Evolutionary conservation across 352 stramenopile genomes (phyloP).

Genomic region (Globisporangium barbulae): DNA sequence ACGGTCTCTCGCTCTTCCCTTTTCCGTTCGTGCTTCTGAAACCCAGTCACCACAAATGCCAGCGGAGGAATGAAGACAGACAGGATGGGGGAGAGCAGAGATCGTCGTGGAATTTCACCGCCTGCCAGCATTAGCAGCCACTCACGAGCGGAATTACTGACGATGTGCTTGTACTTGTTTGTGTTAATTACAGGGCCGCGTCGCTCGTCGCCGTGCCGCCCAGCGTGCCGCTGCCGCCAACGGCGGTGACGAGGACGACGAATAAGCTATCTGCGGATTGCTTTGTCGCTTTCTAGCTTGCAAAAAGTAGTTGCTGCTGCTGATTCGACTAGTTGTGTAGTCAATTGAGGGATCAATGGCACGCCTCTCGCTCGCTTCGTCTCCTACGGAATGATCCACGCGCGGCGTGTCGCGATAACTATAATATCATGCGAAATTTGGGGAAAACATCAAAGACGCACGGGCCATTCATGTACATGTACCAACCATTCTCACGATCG

Average conservation of each 20-base stretch:
- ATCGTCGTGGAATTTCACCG: neutral
- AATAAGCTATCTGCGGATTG: constrained; percentile 50
- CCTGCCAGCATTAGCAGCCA: neutral
- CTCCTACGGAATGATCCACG: neutral
- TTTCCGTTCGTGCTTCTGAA: neutral
- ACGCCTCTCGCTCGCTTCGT: neutral
- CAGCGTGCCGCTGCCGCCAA: constrained; percentile 90
- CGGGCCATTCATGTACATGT: constrained; percentile 22
- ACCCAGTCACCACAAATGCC: neutral
- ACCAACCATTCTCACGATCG: neutral
- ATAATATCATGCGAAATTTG: constrained; percentile 86
- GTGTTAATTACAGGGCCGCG: constrained; percentile 74
- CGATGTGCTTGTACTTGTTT: constrained; percentile 1
- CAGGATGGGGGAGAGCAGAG: neutral
- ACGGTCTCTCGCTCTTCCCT: neutral
- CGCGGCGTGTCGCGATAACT: constrained; percentile 42
- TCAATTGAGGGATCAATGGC: constrained; percentile 25
- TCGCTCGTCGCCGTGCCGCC: constrained; percentile 93
- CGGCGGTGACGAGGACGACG: constrained; percentile 83
- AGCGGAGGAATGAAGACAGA: neutral
- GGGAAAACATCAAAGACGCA: constrained; percentile 28
- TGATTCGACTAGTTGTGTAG: constrained; percentile 22
- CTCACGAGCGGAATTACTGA: neutral
- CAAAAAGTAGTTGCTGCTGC: constrained; percentile 15
- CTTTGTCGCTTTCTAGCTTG: constrained; percentile 19